Evolutionary conservation across 306 rosid species (phyloP).

Genomic region (Astragalus membranaceus): DNA sequence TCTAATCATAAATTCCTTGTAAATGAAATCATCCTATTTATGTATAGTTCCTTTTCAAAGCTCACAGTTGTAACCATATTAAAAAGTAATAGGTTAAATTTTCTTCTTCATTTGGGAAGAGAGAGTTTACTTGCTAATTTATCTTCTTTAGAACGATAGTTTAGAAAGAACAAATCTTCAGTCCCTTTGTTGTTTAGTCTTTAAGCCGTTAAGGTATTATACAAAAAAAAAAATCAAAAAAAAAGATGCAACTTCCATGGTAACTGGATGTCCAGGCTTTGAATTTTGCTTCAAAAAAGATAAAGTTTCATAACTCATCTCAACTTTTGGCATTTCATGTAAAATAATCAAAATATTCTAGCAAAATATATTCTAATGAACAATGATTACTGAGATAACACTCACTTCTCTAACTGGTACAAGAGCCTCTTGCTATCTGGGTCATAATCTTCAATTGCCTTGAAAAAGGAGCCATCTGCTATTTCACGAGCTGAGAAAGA

Average conservation of each 20-base stretch:
- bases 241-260: neutral
- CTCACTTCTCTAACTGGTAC: constrained; percentile 75
- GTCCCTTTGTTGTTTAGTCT: neutral
- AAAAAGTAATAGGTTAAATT: neutral
- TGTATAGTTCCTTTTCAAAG: neutral
- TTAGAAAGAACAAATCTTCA: neutral
- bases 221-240: neutral
- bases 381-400: constrained; percentile 10
- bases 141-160: neutral
- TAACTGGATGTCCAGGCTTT: neutral
- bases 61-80: neutral
- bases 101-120: neutral
- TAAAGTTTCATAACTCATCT: neutral
- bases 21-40: neutral
- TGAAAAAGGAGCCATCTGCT: constrained; percentile 90
- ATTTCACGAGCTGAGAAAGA: constrained; percentile 97
- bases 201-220: neutral
- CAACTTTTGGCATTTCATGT: constrained; percentile 9
- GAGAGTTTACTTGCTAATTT: neutral
- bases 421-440: constrained; percentile 82
- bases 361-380: constrained; percentile 7
- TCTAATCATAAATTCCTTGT: neutral
- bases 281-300: neutral
- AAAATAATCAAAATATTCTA: constrained; percentile 17
- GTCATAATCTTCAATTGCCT: constrained; percentile 90